A percentile compares a stretch with the other conserved stretches of the same genome.
Evolutionary conservation across 352 stramenopile species (phyloP).

Genomic region (Phytophthora multivora): DNA sequence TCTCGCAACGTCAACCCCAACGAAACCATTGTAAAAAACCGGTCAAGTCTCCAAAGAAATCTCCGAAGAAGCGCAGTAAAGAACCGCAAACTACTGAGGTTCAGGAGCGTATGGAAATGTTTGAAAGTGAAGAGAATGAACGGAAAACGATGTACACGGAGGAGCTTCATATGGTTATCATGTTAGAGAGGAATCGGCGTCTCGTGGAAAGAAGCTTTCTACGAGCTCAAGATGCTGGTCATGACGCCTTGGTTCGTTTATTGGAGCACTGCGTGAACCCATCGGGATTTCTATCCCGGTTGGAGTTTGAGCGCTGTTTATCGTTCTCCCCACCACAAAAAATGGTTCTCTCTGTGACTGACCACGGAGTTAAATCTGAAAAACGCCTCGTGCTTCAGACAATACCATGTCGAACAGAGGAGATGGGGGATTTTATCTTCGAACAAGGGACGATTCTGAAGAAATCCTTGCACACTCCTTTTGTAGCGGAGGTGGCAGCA

Average conservation of each 20-base stretch:
- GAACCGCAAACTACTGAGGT: conserved; percentile 6
- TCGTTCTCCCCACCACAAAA: conserved; percentile 40
- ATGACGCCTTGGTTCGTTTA: conserved; percentile 54
- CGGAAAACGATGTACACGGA: conserved; percentile 48
- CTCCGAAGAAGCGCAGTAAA: conserved; percentile 11
- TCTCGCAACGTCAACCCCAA: conserved; percentile 2
- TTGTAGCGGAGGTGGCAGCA: conserved; percentile 36
- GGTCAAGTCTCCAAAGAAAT: not conserved
- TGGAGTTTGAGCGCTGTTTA: conserved; percentile 59
- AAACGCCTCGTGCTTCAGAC: conserved; percentile 43
- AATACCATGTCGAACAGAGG: conserved; percentile 47
- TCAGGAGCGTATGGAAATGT: conserved; percentile 31
- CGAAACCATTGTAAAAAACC: conserved; percentile 25
- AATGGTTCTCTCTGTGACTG: conserved; percentile 32
- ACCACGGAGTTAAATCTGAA: conserved; percentile 2
- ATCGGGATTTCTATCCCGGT: conserved; percentile 45
- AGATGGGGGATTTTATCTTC: conserved; percentile 43
- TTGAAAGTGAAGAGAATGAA: conserved; percentile 56
- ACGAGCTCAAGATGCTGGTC: conserved; percentile 49
- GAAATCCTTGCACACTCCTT: conserved; percentile 42
- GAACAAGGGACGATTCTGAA: conserved; percentile 42
- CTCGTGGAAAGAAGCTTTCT: conserved; percentile 48
- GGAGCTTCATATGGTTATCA: conserved; percentile 52
- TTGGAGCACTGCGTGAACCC: conserved; percentile 60
- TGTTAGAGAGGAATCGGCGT: conserved; percentile 50